Percentiles rank a stretch among this genome's conserved stretches.
phyloP scores from a whole-genome alignment of 371 early-diverging fungal species.

The Mortierella sp. region DNA sequence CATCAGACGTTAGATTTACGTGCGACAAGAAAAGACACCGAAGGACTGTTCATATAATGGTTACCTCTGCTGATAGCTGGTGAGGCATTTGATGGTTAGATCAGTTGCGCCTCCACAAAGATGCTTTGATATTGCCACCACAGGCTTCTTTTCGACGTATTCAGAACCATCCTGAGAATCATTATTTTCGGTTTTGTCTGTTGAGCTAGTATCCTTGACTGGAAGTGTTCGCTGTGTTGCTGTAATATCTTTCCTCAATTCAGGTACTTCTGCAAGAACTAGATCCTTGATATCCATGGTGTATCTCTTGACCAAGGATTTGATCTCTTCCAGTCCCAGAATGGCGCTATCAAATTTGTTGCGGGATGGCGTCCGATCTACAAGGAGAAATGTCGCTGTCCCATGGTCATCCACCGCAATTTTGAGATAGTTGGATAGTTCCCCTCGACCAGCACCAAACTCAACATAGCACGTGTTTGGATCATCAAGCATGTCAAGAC shows the following conservation, averaged over 20 bases:
- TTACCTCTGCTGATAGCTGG: constrained; percentile 64
- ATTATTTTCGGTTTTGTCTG: background rate
- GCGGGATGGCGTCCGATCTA: constrained; percentile 85
- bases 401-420: constrained; percentile 71
- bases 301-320: constrained; percentile 72
- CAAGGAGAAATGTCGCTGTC: constrained; percentile 71
- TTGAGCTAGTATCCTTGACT: constrained; percentile 9
- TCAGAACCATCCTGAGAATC: constrained; percentile 18
- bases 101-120: constrained; percentile 96
- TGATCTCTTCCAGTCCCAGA: constrained; percentile 32
- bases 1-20: background rate
- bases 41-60: background rate
- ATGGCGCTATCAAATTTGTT: constrained; percentile 66
- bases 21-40: background rate
- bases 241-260: constrained; percentile 45
- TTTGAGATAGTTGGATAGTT: constrained; percentile 71
- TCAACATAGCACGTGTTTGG: constrained; percentile 76
- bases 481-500: constrained; percentile 68
- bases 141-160: constrained; percentile 53
- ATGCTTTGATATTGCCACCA: constrained; percentile 89
- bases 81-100: constrained; percentile 82
- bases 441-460: constrained; percentile 88
- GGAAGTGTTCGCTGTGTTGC: constrained; percentile 38
- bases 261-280: constrained; percentile 57
- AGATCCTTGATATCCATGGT: constrained; percentile 90